phyloP scores from a whole-genome alignment of 2,329 filamentous ascomycete genomes.

The Neobulgaria alba region DNA sequence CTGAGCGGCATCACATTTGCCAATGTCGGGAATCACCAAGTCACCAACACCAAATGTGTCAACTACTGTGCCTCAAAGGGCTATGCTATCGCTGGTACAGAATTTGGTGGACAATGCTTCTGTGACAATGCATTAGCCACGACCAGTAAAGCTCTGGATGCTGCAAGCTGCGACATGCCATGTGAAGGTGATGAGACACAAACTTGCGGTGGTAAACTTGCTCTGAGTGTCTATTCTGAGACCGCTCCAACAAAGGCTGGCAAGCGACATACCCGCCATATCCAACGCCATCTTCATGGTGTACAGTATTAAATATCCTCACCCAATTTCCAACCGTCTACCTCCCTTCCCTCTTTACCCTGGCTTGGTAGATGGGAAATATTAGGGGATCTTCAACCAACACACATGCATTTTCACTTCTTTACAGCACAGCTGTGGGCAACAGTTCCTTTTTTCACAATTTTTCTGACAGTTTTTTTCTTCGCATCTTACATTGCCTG shows the following conservation, averaged over 20 bases:
- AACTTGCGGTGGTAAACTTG: conserved; percentile 39
- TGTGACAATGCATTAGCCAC: conserved; percentile 37
- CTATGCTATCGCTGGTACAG: conserved; percentile 40
- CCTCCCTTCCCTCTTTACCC: neutral
- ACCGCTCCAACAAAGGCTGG: neutral
- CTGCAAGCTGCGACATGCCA: conserved; percentile 37
- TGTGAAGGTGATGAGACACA: conserved; percentile 38
- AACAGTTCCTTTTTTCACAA: too few species aligned
- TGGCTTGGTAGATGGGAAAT: neutral
- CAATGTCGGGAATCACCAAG: conserved; percentile 31
- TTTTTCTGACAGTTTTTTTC: neutral
- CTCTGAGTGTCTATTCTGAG: conserved; percentile 35
- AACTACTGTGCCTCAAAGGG: conserved; percentile 38
- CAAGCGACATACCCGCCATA: neutral
- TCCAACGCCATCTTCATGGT: neutral
- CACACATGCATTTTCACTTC: neutral
- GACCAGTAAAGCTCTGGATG: conserved; percentile 35
- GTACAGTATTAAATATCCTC: neutral
- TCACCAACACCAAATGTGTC: conserved; percentile 40
- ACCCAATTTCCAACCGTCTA: neutral
- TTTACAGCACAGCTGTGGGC: neutral
- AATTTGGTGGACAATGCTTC: conserved; percentile 40
- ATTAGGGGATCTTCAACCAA: too few species aligned
- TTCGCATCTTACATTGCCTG: neutral
- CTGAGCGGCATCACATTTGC: conserved; percentile 34